Evolutionary conservation across 345 rosid genomes (phyloP).

Genomic region (Ceriops decandra): DNA sequence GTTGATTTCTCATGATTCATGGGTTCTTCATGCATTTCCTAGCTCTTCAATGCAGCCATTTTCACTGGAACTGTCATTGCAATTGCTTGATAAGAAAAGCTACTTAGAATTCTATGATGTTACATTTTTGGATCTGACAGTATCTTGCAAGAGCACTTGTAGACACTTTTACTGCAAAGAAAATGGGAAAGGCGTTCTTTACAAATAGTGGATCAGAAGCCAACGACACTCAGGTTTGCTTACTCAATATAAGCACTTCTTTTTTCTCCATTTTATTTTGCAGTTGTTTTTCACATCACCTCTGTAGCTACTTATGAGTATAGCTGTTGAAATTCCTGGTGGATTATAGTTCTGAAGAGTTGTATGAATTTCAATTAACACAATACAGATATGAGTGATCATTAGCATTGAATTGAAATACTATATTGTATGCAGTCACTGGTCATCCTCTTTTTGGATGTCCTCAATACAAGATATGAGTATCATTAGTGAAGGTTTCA

Average conservation of each 20-base stretch:
- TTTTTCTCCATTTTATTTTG: too few species aligned
- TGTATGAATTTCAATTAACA: not conserved
- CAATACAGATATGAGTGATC: not conserved
- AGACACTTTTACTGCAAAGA: conserved; percentile 70
- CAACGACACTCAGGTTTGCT: conserved; percentile 83
- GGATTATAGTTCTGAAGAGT: not conserved
- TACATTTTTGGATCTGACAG: conserved; percentile 35
- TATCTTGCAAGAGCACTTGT: conserved; percentile 92
- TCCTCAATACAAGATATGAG: not conserved
- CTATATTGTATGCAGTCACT: too few species aligned
- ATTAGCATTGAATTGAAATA: too few species aligned
- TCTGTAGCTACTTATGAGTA: not conserved
- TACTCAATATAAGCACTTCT: not conserved
- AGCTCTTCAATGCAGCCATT: not conserved
- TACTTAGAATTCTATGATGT: conserved; percentile 5
- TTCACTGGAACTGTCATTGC: conserved; percentile 3
- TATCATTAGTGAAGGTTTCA: not conserved
- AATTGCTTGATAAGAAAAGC: conserved; percentile 6
- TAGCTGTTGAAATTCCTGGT: not conserved
- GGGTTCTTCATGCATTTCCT: conserved; percentile 1
- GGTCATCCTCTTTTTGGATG: too few species aligned
- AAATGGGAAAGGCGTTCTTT: conserved; percentile 89
- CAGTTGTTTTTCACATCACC: not conserved
- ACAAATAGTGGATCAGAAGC: conserved; percentile 98
- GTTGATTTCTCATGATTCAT: not conserved